Percentiles rank a stretch among this genome's conserved stretches.
These are phyloP conservation scores for Quercus lobata DNA, from an alignment of 331 rosid species.

Conservation along the genomic window DNA sequence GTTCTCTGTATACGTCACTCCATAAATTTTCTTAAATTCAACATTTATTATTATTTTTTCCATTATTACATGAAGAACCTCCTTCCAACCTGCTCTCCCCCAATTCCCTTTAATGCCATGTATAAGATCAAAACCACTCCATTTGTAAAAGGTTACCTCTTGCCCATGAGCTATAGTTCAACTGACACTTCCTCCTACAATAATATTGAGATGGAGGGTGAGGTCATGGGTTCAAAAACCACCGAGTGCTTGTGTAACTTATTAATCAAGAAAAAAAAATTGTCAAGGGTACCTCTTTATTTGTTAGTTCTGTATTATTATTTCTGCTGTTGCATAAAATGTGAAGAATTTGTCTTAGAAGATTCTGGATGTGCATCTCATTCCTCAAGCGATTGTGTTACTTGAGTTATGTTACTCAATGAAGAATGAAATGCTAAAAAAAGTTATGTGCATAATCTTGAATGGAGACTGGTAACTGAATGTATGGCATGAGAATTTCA, in stretches of 20 bases:
- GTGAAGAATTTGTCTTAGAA: background rate
- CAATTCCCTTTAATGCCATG: background rate
- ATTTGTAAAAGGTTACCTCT: background rate
- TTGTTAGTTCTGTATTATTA: background rate
- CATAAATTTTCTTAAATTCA: background rate
- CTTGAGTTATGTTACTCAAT: too few species aligned
- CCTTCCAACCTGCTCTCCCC: background rate
- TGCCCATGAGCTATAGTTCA: too few species aligned
- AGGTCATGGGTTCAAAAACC: too few species aligned
- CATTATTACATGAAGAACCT: background rate
- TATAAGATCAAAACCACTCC: background rate
- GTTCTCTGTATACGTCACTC: background rate
- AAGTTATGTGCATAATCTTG: background rate
- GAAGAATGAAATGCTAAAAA: background rate
- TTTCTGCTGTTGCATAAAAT: background rate
- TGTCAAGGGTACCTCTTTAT: background rate
- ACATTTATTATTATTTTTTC: background rate
- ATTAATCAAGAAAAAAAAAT: too few species aligned
- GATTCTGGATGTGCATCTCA: background rate
- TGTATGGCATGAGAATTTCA: background rate
- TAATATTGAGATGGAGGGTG: too few species aligned
- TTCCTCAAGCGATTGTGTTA: background rate
- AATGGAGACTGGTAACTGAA: background rate
- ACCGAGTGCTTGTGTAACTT: too few species aligned
- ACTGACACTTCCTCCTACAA: too few species aligned